Conservation (phyloP, 257 asterid genomes). For the Buddleja alternifolia region DNA sequence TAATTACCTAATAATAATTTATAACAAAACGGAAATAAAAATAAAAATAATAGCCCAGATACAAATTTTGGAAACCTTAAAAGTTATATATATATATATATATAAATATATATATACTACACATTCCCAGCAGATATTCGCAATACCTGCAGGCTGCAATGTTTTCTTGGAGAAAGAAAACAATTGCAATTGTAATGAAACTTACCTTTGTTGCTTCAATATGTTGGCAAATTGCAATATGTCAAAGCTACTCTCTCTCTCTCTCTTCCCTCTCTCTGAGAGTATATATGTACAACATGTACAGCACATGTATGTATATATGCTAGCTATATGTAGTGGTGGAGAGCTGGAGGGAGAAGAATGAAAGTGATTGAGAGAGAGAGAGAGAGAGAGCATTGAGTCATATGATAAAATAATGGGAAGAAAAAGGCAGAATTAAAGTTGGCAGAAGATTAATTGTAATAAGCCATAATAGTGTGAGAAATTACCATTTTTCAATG, state of each 20-base stretch:
- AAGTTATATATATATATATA: neutral
- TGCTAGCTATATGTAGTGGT: neutral
- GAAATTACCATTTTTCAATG: slow-evolving; percentile 32
- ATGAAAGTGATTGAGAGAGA: neutral
- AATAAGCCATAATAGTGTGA: neutral
- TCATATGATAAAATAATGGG: slow-evolving; percentile 7
- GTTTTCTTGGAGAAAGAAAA: slow-evolving; percentile 37
- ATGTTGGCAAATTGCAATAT: slow-evolving; percentile 14
- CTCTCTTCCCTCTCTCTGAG: neutral
- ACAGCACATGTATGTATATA: neutral
- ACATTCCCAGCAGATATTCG: slow-evolving; percentile 30
- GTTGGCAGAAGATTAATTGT: neutral
- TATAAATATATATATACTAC: neutral
- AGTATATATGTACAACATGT: neutral
- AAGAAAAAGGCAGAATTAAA: neutral
- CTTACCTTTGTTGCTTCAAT: slow-evolving; percentile 33
- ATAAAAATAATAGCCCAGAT: neutral
- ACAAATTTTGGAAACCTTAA: neutral
- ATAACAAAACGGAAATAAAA: neutral
- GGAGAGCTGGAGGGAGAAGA: neutral
- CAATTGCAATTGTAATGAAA: slow-evolving; percentile 11
- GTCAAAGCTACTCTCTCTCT: neutral
- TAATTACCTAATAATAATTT: neutral
- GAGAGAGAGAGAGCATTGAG: neutral
- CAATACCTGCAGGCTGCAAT: neutral